Evolutionary conservation across 192 early-diverging fungal genomes (phyloP), one percentile per base, ranked within the genome.

Genomic region (Linnemannia schmuckeri): DNA sequence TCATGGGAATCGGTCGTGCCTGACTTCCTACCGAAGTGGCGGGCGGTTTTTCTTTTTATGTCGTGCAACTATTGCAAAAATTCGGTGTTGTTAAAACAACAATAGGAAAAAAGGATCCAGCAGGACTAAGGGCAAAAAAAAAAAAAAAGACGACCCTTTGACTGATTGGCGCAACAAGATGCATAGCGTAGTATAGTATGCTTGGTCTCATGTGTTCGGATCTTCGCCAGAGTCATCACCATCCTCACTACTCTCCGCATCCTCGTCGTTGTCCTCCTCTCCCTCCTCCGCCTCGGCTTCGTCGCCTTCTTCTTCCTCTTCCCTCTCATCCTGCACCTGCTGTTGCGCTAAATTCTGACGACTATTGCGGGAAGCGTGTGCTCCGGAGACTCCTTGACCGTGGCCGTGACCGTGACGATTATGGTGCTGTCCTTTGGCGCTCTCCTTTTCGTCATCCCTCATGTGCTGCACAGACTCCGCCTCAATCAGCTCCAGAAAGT

Each of bases 401-500:
- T 22, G 52, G 41, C 18, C n/a, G 24, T 76, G 37, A 24, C 10
- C 17, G 3, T 61, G 75, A 41, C 27, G n/a, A 22, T 30, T 30
- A 37, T 40, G 37, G 5, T 37, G 37, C 6, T 41, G 70, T 17
- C 35, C n/a, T 63, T 52, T 44, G 74, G 18, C 63, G 41, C 10
- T 41, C 54, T 71, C 35, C 15, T 63, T 55, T 20, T 40, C 44
- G 4, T 82, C 75, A 20, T 30, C 69, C 40, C 46, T 66, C 0
- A 37, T 12, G 22, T 49, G 57, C 27, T 74, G 78, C 22, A 85
- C 78, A 27, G 78, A 73, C 55, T 85, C 83, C 4, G 63, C 52
- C 52, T 87, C 85, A 18, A 87, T 87, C 22, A 87, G 18, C 17
- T 73, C 46, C 22, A 42, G 38, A 52, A 87, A 87, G 27, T 73